Conservation (phyloP, 352 stramenopile genomes). For the Pythium dissimile region DNA sequence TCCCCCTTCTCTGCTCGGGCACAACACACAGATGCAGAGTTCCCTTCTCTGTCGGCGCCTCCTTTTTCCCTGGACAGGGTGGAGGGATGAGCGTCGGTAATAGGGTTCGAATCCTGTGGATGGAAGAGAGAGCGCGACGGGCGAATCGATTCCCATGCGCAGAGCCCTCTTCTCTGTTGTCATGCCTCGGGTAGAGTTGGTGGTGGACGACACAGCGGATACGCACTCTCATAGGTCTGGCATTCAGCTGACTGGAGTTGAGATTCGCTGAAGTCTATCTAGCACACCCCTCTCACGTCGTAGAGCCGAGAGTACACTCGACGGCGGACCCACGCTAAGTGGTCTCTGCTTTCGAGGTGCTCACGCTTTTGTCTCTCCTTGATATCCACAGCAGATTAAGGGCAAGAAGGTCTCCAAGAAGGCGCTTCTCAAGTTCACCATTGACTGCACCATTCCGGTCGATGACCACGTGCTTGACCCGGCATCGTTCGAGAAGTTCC, state of each 20-base stretch:
- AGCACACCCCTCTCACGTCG: too few species aligned
- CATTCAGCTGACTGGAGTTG: too few species aligned
- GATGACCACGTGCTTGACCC: constrained; percentile 99
- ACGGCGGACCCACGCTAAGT: background rate
- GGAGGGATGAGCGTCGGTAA: constrained; percentile 5
- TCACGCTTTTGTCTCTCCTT: constrained; percentile 4
- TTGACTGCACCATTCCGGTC: constrained; percentile 95
- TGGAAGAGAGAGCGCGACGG: constrained; percentile 8
- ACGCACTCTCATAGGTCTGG: background rate
- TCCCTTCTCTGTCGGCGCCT: constrained; percentile 72
- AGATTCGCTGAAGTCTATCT: too few species aligned
- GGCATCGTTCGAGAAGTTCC: constrained; percentile 99
- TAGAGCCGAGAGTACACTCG: background rate
- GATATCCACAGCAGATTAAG: constrained; percentile 51
- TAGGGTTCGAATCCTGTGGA: constrained; percentile 27
- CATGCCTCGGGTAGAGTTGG: constrained; percentile 20
- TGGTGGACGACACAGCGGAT: background rate
- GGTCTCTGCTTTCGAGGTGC: background rate
- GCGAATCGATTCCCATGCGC: constrained; percentile 9
- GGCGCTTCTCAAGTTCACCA: constrained; percentile 90
- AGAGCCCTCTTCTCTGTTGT: constrained; percentile 43
- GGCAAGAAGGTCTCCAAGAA: constrained; percentile 90
- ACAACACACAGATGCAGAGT: constrained; percentile 67
- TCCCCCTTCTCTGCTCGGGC: constrained; percentile 79
- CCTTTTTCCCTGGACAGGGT: background rate